A percentile compares a stretch with the other conserved stretches of the same genome.
Conservation (phyloP, 345 rosid species). For the Lepidium aucheri region DNA sequence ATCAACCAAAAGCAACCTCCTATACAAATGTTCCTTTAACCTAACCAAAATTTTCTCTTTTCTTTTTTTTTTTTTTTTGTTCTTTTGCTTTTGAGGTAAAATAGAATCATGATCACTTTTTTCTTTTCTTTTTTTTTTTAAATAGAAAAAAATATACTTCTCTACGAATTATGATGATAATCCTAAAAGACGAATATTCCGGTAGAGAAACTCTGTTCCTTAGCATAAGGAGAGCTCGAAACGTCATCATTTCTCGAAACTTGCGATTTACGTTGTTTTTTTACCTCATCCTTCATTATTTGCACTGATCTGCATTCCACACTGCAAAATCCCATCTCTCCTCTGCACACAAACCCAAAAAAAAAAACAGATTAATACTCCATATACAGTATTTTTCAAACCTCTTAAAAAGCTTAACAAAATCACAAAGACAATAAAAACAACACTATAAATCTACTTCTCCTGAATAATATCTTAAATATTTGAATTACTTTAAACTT, state of each 20-base stretch:
- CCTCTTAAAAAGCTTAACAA: too few relatives aligned
- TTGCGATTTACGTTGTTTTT: constrained; percentile 39
- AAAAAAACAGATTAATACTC: neutral
- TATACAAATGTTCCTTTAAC: constrained; percentile 19
- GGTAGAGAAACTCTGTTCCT: constrained; percentile 45
- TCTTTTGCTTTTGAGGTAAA: neutral
- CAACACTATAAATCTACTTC: too few relatives aligned
- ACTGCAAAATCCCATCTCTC: constrained; percentile 86
- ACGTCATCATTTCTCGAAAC: constrained; percentile 32
- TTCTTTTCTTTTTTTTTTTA: neutral
- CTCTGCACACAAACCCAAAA: constrained; percentile 36
- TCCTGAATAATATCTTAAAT: neutral
- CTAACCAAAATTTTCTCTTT: constrained; percentile 19
- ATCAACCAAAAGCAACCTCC: constrained; percentile 11
- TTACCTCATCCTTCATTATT: constrained; percentile 49
- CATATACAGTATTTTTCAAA: too few relatives aligned
- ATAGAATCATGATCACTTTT: neutral
- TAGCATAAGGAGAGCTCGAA: constrained; percentile 33
- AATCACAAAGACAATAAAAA: too few relatives aligned
- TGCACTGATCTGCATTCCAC: constrained; percentile 62
- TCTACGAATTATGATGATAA: constrained; percentile 11
- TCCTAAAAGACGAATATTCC: constrained; percentile 56
- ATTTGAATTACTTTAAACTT: too few relatives aligned
- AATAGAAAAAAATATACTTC: neutral
- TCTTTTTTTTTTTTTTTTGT: neutral